These are phyloP conservation scores for Bruguiera parviflora DNA, from an alignment of 345 rosid species.

Conservation along the genomic window DNA sequence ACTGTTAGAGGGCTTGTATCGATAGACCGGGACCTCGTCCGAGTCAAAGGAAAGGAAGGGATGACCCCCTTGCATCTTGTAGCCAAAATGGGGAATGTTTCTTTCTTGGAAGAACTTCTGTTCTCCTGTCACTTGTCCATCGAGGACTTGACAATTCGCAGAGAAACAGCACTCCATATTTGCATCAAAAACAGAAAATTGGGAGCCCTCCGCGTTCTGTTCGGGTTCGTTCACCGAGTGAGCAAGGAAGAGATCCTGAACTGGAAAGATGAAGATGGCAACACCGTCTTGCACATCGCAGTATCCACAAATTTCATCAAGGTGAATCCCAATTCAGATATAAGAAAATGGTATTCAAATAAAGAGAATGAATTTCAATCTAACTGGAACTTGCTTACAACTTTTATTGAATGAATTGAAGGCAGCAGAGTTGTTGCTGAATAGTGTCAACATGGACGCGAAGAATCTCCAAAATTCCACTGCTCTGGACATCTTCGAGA, in stretches of 20 bases:
- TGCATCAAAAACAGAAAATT: not conserved
- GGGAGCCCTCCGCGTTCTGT: not conserved
- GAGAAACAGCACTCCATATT: constrained; percentile 23
- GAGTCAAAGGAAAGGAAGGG: constrained; percentile 19
- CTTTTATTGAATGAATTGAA: not conserved
- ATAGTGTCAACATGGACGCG: not conserved
- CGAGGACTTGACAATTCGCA: constrained; percentile 21
- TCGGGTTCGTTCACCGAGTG: not conserved
- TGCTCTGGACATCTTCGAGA: not conserved
- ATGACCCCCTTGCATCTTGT: constrained; percentile 28
- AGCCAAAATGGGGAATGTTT: constrained; percentile 7
- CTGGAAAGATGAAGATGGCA: constrained; percentile 13
- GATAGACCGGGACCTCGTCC: constrained; percentile 12
- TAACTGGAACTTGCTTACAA: too few relatives aligned
- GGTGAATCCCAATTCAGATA: not conserved
- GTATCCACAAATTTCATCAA: not conserved
- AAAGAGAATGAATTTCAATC: not conserved
- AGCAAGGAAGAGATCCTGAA: constrained; percentile 4
- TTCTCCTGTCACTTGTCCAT: constrained; percentile 13
- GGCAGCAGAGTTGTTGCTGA: constrained; percentile 6
- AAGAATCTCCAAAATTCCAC: not conserved
- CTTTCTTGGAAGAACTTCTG: not conserved
- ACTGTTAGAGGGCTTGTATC: constrained; percentile 7
- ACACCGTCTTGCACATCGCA: constrained; percentile 12
- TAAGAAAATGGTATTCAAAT: too few relatives aligned